phyloP scores from a whole-genome alignment of 116 monocot species.

The Dioscorea cayenensis region DNA sequence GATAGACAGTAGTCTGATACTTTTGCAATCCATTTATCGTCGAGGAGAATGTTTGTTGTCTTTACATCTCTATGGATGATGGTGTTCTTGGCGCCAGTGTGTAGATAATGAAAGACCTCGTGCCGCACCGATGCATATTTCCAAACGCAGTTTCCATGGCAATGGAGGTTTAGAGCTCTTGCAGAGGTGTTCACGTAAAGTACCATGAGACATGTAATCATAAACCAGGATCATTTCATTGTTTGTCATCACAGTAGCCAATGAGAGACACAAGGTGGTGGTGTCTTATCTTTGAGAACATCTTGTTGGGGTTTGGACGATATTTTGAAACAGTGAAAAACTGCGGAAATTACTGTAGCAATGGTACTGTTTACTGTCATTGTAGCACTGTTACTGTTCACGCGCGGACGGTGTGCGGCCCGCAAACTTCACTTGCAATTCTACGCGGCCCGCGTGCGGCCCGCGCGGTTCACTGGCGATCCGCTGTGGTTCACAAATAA shows the following conservation, averaged over 20 bases:
- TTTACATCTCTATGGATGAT: constrained; percentile 83
- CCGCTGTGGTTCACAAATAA: too few relatives aligned
- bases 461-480: too few relatives aligned
- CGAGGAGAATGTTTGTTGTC: constrained; percentile 70
- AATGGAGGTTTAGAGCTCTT: constrained; percentile 54
- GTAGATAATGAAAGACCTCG: constrained; percentile 67
- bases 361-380: too few relatives aligned
- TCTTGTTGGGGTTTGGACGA: too few relatives aligned
- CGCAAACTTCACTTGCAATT: too few relatives aligned
- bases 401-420: too few relatives aligned
- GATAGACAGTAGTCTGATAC: constrained; percentile 74
- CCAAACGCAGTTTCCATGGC: constrained; percentile 63
- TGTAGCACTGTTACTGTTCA: too few relatives aligned
- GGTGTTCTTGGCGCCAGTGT: constrained; percentile 65
- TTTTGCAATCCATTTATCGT: constrained; percentile 73
- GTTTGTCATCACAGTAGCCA: constrained; percentile 79
- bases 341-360: too few relatives aligned
- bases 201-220: constrained; percentile 76
- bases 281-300: constrained; percentile 80
- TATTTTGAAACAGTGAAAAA: too few relatives aligned
- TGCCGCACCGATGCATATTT: constrained; percentile 75
- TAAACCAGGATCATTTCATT: constrained; percentile 79
- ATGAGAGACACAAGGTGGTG: constrained; percentile 80
- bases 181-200: constrained; percentile 71
- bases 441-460: too few relatives aligned